Evolutionary conservation across 2,329 filamentous ascomycete genomes (phyloP), one percentile per base, ranked within the genome.

Genomic region (Claviceps pazoutovae): DNA sequence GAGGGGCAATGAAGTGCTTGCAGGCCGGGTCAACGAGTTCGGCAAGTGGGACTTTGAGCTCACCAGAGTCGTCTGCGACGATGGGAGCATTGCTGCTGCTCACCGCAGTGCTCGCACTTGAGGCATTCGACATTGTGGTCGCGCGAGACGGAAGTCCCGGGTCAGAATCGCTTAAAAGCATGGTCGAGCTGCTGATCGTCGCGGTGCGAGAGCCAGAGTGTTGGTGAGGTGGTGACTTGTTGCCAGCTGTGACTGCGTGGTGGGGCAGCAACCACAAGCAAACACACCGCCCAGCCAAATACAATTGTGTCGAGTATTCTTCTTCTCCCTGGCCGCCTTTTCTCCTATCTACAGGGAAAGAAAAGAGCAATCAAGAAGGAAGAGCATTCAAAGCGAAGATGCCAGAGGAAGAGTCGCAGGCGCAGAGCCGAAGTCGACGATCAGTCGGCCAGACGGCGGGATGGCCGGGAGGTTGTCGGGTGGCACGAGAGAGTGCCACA

Each of bases 141-240:
- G 61, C 61, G 47, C 47, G 45, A 36, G 63, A 65, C 54, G 68
- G 64, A 54, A 65, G 60, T 61, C 67, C 61, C 55, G 61, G 59
- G 53, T 62, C 66, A 55, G 65, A 65, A 57, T 71, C 66, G 59
- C 68, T 68, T 62, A 69, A 66, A 34, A 68, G 66, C 68, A 70
- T 68, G 62, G 60, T 61, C 64, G 51, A 44, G 38, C 16, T 43
- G 36, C 23, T 21, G 26, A 26, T 37, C 17, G 9, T 49, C 46
- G 46, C 42, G 37, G 21, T 19, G 34, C 14, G 34, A 36, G 42
- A 26, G 37, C 14, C 17, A 42, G 39, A 48, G 47, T 45, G 39
- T n/a, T 42, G 17, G 39, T 17, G 39, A 9, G 46, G 46, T 16
- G n/a, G 47, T 23, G 30, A 56, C 53, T 57, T 58, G 56, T 48